A percentile compares a stretch with the other conserved stretches of the same genome.
Conservation (phyloP, 2,329 filamentous ascomycete genomes). For the Nannizziopsis arthrosporioides region DNA sequence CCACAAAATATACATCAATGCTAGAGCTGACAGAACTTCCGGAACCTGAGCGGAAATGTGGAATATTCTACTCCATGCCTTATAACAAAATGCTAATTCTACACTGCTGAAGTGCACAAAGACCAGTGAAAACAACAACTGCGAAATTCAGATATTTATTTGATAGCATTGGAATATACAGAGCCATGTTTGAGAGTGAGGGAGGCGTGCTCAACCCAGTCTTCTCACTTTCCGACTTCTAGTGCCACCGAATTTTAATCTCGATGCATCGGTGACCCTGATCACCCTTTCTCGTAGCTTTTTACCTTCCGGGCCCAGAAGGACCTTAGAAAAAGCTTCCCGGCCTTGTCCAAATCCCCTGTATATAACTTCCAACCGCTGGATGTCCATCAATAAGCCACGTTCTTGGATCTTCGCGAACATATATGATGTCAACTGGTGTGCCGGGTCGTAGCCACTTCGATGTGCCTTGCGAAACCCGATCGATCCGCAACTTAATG, state of each 20-base stretch:
- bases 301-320: conserved; percentile 76
- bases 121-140: too few relatives aligned
- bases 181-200: too few relatives aligned
- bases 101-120: too few relatives aligned
- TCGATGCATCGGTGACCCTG: conserved; percentile 73
- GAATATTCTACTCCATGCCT: too few relatives aligned
- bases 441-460: conserved; percentile 78
- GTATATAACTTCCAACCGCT: conserved; percentile 65
- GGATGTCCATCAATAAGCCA: conserved; percentile 64
- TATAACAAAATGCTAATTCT: too few relatives aligned
- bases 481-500: conserved; percentile 71
- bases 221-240: conserved; percentile 75
- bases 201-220: conserved; percentile 44
- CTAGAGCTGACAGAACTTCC: too few relatives aligned
- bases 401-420: conserved; percentile 75
- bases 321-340: conserved; percentile 78
- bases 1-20: neutral
- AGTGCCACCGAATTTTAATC: conserved; percentile 89
- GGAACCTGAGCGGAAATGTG: too few relatives aligned
- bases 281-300: conserved; percentile 61
- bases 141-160: too few relatives aligned
- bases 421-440: conserved; percentile 75
- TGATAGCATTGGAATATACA: too few relatives aligned
- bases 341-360: conserved; percentile 77
- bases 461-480: conserved; percentile 79